A percentile compares a stretch with the other conserved stretches of the same genome.
Evolutionary conservation across 129 eudicot genomes (phyloP).

Genomic region (Daucus carota): DH1_v3.0 NC_030386.2:12077501-12078000

Average conservation of each 20-base stretch:
- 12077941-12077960: constrained; percentile 99
- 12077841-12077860: constrained; percentile 92
- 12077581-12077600: neutral
- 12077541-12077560: neutral
- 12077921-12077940: constrained; percentile 93
- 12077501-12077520: neutral
- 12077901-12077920: constrained; percentile 83
- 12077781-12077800: constrained; percentile 67
- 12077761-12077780: constrained; percentile 98
- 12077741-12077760: constrained; percentile 29
- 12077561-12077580: neutral
- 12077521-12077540: neutral
- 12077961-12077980: constrained; percentile 96
- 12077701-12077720: neutral
- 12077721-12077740: neutral
- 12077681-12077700: neutral
- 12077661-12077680: neutral
- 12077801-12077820: constrained; percentile 58
- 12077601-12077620: neutral
- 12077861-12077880: constrained; percentile 99
- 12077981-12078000: constrained; percentile 71
- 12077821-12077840: constrained; percentile 97
- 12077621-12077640: neutral
- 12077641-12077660: neutral
- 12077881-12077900: constrained; percentile 83